Percentiles rank a stretch among this genome's conserved stretches.
Conservation (phyloP, 2,329 filamentous ascomycete species). For the Colletotrichum eleusines region DNA sequence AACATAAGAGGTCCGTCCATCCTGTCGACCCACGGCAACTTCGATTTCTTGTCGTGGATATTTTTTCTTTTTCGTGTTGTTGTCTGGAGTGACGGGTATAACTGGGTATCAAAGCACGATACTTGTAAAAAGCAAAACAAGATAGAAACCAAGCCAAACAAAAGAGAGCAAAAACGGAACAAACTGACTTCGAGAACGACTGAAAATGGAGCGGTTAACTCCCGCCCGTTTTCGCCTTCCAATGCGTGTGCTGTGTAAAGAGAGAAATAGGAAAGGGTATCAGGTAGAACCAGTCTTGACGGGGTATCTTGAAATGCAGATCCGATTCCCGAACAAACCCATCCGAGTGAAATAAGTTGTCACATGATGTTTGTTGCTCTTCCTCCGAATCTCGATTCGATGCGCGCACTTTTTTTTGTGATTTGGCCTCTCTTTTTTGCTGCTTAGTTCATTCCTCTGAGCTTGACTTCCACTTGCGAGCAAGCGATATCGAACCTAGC, state of each 20-base stretch:
- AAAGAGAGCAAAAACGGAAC: conserved; percentile 37
- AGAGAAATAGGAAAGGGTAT: conserved; percentile 47
- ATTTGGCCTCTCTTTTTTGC: conserved; percentile 13
- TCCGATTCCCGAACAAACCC: conserved; percentile 61
- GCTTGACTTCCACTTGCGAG: conserved; percentile 18
- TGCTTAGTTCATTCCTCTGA: conserved; percentile 26
- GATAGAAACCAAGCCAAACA: conserved; percentile 39
- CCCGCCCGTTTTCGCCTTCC: conserved; percentile 36
- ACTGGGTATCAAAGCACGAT: conserved; percentile 52
- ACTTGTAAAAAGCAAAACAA: conserved; percentile 40
- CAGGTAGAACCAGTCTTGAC: conserved; percentile 60
- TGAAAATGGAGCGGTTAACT: conserved; percentile 37
- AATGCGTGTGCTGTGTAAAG: conserved; percentile 44
- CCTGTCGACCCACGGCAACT: conserved; percentile 40
- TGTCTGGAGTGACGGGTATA: conserved; percentile 48
- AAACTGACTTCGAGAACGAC: conserved; percentile 44
- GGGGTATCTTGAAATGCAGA: conserved; percentile 71
- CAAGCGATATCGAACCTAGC: conserved; percentile 13
- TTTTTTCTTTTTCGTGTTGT: conserved; percentile 45
- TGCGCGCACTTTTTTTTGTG: conserved; percentile 32
- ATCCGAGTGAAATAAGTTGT: conserved; percentile 39
- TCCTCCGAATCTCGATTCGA: conserved; percentile 38
- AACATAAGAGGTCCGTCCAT: conserved; percentile 41
- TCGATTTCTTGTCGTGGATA: conserved; percentile 45
- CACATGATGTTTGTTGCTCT: conserved; percentile 37